Evolutionary conservation across 164 flowering plant genomes (phyloP).

Genomic region (Magnolia changhungtana): DNA sequence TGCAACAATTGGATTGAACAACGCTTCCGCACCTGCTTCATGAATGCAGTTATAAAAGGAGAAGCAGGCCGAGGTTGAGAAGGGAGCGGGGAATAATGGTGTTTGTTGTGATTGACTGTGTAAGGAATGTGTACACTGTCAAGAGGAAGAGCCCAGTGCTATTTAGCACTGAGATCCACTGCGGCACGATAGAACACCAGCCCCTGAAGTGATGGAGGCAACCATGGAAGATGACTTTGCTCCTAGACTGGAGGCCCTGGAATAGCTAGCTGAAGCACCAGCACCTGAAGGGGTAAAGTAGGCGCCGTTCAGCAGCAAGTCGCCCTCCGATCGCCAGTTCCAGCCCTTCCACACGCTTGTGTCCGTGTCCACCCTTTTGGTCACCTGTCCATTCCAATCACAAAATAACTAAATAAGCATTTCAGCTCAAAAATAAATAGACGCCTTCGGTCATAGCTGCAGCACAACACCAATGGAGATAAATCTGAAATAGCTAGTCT

Average conservation of each 20-base stretch:
- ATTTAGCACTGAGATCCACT: slow-evolving; percentile 52
- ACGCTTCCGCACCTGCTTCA: slow-evolving; percentile 66
- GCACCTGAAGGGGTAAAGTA: slow-evolving; percentile 92
- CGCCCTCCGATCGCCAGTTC: slow-evolving; percentile 99
- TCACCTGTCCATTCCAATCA: slow-evolving; percentile 49
- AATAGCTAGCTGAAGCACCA: slow-evolving; percentile 80
- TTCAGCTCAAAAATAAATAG: no score
- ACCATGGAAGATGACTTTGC: slow-evolving; percentile 94
- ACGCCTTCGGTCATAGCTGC: no score
- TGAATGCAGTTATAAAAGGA: slow-evolving; percentile 19
- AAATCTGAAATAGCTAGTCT: no score
- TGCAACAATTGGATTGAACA: slow-evolving; percentile 23
- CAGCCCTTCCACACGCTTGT: slow-evolving; percentile 56
- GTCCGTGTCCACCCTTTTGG: slow-evolving; percentile 77
- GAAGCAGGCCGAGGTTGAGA: slow-evolving; percentile 89
- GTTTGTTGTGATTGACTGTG: slow-evolving; percentile 34
- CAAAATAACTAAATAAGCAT: background rate
- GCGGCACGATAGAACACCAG: slow-evolving; percentile 83
- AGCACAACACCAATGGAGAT: no score
- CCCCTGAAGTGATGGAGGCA: slow-evolving; percentile 64
- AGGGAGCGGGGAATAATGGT: slow-evolving; percentile 17
- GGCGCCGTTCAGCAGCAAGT: slow-evolving; percentile 82
- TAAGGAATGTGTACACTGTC: slow-evolving; percentile 60
- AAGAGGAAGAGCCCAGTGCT: background rate
- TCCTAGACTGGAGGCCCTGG: slow-evolving; percentile 89